Percentiles rank a stretch among this genome's conserved stretches.
Conservation (phyloP, 2,329 filamentous ascomycete genomes). For the Tympanopsis confertula region DNA sequence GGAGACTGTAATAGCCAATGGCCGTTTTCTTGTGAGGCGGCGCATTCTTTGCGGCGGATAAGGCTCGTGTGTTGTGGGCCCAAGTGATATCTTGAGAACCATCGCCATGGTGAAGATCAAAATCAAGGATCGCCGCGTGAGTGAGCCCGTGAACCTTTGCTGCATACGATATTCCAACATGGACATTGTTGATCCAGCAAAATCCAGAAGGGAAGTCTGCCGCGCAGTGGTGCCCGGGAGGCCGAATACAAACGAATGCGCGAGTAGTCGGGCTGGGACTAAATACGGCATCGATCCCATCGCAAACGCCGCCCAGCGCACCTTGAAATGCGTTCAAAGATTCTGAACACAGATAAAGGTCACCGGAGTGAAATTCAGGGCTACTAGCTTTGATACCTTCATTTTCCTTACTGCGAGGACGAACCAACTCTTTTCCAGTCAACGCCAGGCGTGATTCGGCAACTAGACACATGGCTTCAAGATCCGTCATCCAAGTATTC, state of each 20-base stretch:
- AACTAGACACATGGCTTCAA: constrained; percentile 51
- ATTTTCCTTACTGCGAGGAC: constrained; percentile 24
- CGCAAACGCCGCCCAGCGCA: constrained; percentile 60
- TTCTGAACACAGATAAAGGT: constrained; percentile 58
- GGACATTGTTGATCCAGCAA: constrained; percentile 69
- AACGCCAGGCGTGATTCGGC: constrained; percentile 49
- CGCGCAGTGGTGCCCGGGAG: constrained; percentile 65
- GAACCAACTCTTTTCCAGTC: constrained; percentile 48
- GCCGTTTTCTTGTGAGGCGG: constrained; percentile 43
- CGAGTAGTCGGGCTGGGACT: constrained; percentile 34
- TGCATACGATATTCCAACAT: constrained; percentile 62
- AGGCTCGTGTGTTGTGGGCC: constrained; percentile 51
- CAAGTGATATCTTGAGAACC: constrained; percentile 66
- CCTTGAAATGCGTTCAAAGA: constrained; percentile 60
- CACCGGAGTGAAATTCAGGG: constrained; percentile 44
- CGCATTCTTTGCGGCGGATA: constrained; percentile 38
- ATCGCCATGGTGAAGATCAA: constrained; percentile 57
- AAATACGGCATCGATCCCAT: constrained; percentile 60
- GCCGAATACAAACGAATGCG: constrained; percentile 61
- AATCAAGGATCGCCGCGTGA: constrained; percentile 60
- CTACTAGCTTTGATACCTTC: constrained; percentile 17
- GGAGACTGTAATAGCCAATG: constrained; percentile 64
- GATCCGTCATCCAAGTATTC: constrained; percentile 57
- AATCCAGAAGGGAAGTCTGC: constrained; percentile 60
- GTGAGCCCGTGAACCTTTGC: constrained; percentile 56